Base-by-base conservation (phyloP, 2,329 filamentous ascomycete species). In the Apiospora hydei region DNA sequence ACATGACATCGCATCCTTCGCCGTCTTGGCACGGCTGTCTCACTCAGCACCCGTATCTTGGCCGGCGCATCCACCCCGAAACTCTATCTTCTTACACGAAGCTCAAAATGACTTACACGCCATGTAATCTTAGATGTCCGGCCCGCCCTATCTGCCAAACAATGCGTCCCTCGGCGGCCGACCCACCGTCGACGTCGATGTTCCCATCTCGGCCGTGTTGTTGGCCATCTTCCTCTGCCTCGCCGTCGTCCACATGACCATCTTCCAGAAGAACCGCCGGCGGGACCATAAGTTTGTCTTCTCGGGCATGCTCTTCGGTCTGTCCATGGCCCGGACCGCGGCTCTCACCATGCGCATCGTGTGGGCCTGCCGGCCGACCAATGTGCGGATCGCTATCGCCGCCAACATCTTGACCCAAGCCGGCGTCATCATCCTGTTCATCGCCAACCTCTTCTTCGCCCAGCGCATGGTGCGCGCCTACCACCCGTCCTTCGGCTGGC, bases 221-320 rank as follows among this genome's bases (percentile, higher is more conserved):
- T 3, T 70, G 13, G 38, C 38, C 34, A 47, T 67, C 69, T 70
- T 64, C 44, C 5, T 66, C 13, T 14, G 34, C 41, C 53, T 70
- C 16, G 69, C 53, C 18, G 24, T 47, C 21, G 44, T 64, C 4
- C 89, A 93, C 84, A 88, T 92, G 86, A 84, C 84, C 67, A 86
- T 92, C 67, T 85, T 90, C 71, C 77, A 78, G 69, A 34, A 75
- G 26, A 84, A 84, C 72, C 70, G 73, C 1, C 80, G 79, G 66
- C 75, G 79, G 2, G 77, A 78, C 1, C 82, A 84, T 75, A 84
- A 83, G 73, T 84, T 84, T 70, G 68, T 82, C 41, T 74, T 83
- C 1, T 83, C 82, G 2, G 77, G 76, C 57, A 74, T 80, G 13
- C 72, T 83, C 24, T 82, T 83, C 70, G 81, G 81, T 38, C 82